Base-by-base conservation (phyloP, 371 early-diverging fungal genomes). In the Lichtheimia corymbifera region DNA sequence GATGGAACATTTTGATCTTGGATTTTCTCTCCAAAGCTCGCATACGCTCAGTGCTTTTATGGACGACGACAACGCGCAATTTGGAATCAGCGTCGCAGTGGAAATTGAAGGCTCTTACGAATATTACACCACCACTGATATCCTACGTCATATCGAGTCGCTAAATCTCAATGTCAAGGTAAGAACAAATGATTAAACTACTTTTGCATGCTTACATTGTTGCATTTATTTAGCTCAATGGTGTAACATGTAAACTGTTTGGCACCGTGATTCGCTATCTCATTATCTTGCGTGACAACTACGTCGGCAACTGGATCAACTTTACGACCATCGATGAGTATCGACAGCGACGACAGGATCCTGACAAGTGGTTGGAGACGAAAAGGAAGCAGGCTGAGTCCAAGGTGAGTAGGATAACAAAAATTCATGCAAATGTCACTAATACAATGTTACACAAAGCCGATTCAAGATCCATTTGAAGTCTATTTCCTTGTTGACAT, bases 281-380 rank as follows among this genome's bases (percentile, higher is more conserved):
- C 1, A 72, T 94, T n/a, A 82, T 88, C 15, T 60, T 94, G 11
- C 84, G 83, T 50, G 90, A 88, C 49, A 94, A 94, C 60, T 94
- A 92, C 61, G 82, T 89, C 53, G 95, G 93, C 17, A 76, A 80
- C 6, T 84, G 80, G 69, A 68, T 82, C 5, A 83, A 86, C 61
- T 90, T 89, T 68, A 79, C 85, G 0, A 91, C 89, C 0, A 75
- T 88, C 53, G 91, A 91, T 4, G 93, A 93, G 63, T 94, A 91
- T 68, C 82, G 89, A 18, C 61, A 69, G 50, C 77, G 78, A 14
- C 66, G 83, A 43, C 61, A 63, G 6, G 83, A 89, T 24, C 79
- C 76, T 12, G 67, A 67, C 2, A 73, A 76, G 51, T 76, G 76
- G 52, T 68, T 77, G 18, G 77, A 68, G 42, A 63, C 69, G 7